phyloP scores from a whole-genome alignment of 2,329 filamentous ascomycete genomes.

The Venturia nashicola region DNA sequence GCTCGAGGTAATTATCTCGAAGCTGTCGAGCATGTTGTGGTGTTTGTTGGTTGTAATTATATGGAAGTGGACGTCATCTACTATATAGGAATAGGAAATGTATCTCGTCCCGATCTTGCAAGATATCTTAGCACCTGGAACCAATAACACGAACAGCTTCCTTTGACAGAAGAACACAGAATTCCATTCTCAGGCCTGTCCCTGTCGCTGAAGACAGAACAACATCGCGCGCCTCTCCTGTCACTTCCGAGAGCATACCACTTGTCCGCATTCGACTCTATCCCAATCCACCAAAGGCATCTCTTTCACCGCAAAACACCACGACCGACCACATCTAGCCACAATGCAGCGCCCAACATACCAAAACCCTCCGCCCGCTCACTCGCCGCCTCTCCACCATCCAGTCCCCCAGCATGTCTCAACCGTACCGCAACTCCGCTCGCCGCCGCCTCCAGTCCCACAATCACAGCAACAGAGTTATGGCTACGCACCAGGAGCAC shows the following conservation, averaged over 20 bases:
- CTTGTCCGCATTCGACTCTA: neutral
- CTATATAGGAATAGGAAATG: neutral
- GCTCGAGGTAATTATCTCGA: conserved; percentile 91
- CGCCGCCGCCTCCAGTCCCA: conserved; percentile 69
- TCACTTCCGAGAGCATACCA: neutral
- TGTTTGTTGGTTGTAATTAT: neutral
- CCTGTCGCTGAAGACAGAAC: neutral
- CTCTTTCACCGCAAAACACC: neutral
- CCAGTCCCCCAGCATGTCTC: conserved; percentile 97
- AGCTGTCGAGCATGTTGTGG: conserved; percentile 73
- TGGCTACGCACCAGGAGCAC: conserved; percentile 59
- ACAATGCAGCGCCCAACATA: conserved; percentile 81
- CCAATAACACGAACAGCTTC: neutral
- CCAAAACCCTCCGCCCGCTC: conserved; percentile 54
- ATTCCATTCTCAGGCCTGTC: neutral
- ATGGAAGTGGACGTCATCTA: neutral
- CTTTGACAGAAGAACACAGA: neutral
- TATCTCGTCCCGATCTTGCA: neutral
- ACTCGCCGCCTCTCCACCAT: conserved; percentile 88
- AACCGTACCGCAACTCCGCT: conserved; percentile 91
- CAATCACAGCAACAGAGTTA: conserved; percentile 53
- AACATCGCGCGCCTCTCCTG: neutral
- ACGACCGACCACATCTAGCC: conserved; percentile 10
- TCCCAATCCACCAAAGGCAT: neutral
- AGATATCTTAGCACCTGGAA: neutral